phyloP scores from a whole-genome alignment of 495 filamentous ascomycete genomes.

The Penicillium taxi region DNA sequence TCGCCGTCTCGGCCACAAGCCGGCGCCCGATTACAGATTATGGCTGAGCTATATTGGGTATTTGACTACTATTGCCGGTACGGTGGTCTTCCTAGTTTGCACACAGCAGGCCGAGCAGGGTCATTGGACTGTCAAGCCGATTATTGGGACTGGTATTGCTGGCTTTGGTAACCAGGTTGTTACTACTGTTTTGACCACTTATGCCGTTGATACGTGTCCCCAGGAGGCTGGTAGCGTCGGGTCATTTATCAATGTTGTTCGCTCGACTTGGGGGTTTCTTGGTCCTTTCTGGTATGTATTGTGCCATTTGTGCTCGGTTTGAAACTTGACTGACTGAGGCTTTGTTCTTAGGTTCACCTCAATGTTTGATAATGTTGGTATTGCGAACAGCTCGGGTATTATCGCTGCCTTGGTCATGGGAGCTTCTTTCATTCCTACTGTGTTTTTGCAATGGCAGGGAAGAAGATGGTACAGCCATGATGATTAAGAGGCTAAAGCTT shows the following conservation, averaged over 20 bases:
- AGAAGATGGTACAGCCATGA: slow-evolving; percentile 9
- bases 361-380: slow-evolving; percentile 43
- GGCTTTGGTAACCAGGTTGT: slow-evolving; percentile 50
- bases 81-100: slow-evolving; percentile 44
- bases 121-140: slow-evolving; percentile 40
- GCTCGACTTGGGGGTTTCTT: slow-evolving; percentile 52
- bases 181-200: slow-evolving; percentile 50
- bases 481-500: not conserved
- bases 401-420: slow-evolving; percentile 35
- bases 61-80: slow-evolving; percentile 38
- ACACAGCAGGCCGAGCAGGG: slow-evolving; percentile 32
- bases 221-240: slow-evolving; percentile 44
- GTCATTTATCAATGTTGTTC: slow-evolving; percentile 50
- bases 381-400: slow-evolving; percentile 38
- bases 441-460: slow-evolving; percentile 31
- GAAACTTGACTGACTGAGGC: slow-evolving; percentile 3
- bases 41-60: slow-evolving; percentile 49
- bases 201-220: slow-evolving; percentile 48
- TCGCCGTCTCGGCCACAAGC: slow-evolving; percentile 23
- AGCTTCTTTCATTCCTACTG: slow-evolving; percentile 37
- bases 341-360: slow-evolving; percentile 34
- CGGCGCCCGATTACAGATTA: slow-evolving; percentile 39
- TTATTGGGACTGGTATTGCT: slow-evolving; percentile 45
- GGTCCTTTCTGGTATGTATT: slow-evolving; percentile 49
- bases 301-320: not conserved